Conservation (phyloP, 345 rosid genomes). For the Melaleuca quinquenervia region DNA sequence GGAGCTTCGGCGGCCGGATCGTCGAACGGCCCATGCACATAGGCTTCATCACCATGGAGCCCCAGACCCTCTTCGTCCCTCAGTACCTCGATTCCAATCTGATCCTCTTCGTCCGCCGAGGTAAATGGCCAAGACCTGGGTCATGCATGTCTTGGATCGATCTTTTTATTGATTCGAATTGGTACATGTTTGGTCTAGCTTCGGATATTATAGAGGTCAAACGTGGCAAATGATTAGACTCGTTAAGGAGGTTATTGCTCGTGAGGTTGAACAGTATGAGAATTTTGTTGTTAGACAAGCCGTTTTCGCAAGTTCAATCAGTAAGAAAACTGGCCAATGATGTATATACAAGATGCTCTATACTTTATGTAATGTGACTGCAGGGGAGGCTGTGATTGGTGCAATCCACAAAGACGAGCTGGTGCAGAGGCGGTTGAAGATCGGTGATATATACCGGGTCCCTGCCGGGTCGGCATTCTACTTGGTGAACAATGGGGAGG, state of each 20-base stretch:
- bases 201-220: neutral
- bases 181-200: neutral
- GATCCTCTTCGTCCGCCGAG: conserved; percentile 62
- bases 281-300: neutral
- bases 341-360: neutral
- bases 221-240: neutral
- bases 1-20: conserved; percentile 30
- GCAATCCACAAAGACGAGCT: conserved; percentile 40
- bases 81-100: conserved; percentile 72
- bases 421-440: conserved; percentile 44
- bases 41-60: conserved; percentile 91
- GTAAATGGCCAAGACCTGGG: conserved; percentile 5
- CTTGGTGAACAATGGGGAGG: conserved; percentile 50
- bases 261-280: neutral
- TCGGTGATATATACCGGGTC: conserved; percentile 53
- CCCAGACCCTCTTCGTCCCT: conserved; percentile 64
- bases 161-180: neutral
- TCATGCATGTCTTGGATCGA: neutral
- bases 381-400: conserved; percentile 84
- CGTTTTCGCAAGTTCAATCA: neutral
- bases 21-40: conserved; percentile 60
- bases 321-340: neutral
- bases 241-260: neutral
- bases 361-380: neutral
- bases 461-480: conserved; percentile 79